Base-by-base conservation (phyloP, 257 asterid species). In the Solanum medicagineum region DNA sequence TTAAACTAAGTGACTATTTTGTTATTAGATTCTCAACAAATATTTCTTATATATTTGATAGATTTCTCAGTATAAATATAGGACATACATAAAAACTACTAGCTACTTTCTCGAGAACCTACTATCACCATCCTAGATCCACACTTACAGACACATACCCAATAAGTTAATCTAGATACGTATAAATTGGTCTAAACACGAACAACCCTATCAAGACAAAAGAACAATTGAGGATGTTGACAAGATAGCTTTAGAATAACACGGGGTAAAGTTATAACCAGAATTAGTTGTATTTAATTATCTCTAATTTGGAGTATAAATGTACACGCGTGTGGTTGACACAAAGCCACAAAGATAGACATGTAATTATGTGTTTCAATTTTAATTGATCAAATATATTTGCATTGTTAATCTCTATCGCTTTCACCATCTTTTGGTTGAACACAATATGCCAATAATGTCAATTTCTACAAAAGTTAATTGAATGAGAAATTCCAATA, bases 391-490 rank as follows among this genome's bases (percentile, higher is more conserved):
- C 22, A 66, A 13, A 36, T 36, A 36, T 29, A 84, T 75, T 73
- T 85, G 13, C 55, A 84, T 62, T 36, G 6, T 32, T 66, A 81
- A 49, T 88, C 79, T 82, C 51, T 86, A 85, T 85, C 32, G 47
- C 40, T 88, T 87, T 91, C 93, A 63, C 86, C 86, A 86, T 90
- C 94, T 83, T 84, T 83, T 87, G 85, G 84, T 87, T 86, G 85
- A 87, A 85, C 80, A 84, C 57, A 75, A n/a, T 20, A 79, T 80
- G 80, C 87, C 89, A 87, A 89, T 86, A 83, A 84, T 91, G 95
- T 94, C 94, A 87, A 86, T 88, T 91, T 91, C 91, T 86, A 81
- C 83, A 73, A 88, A 94, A 92, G 90, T 88, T 65, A 14, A 57
- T 85, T 86, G 92, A 89, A 47, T 86, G 89, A 83, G 90, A 91